phyloP scores from a whole-genome alignment of 108 stramenopile genomes.

The Fragilaria radians region DNA sequence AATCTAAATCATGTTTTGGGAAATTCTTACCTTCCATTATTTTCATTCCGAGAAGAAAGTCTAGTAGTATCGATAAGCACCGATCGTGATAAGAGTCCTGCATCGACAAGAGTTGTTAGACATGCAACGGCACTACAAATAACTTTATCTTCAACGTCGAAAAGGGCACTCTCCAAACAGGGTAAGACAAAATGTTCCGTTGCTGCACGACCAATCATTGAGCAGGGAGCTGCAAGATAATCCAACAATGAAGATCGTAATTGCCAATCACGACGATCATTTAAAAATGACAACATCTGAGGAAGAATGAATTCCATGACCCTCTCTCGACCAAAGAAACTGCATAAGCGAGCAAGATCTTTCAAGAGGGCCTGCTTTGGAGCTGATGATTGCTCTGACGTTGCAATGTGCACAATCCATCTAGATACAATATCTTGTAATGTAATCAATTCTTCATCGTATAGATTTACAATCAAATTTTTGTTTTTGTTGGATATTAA shows the following conservation, averaged over 20 bases:
- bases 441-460: slow-evolving; percentile 65
- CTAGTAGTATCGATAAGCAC: slow-evolving; percentile 40
- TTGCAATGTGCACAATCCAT: slow-evolving; percentile 83
- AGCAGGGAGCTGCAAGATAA: slow-evolving; percentile 82
- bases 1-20: too few species aligned
- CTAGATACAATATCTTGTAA: slow-evolving; percentile 78
- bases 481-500: neutral
- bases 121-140: slow-evolving; percentile 64
- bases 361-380: slow-evolving; percentile 76
- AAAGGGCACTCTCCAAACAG: slow-evolving; percentile 89
- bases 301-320: slow-evolving; percentile 86
- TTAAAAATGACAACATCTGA: slow-evolving; percentile 87
- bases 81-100: slow-evolving; percentile 54
- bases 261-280: slow-evolving; percentile 92
- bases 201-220: slow-evolving; percentile 84
- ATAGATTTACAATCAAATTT: slow-evolving; percentile 48
- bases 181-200: slow-evolving; percentile 93
- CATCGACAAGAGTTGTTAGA: slow-evolving; percentile 47
- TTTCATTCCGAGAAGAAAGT: neutral
- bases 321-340: slow-evolving; percentile 89
- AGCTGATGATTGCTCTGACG: slow-evolving; percentile 76
- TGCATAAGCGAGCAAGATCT: slow-evolving; percentile 79
- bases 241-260: slow-evolving; percentile 86
- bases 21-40: neutral
- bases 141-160: slow-evolving; percentile 85